These are phyloP conservation scores for Lepidium sativum DNA, from an alignment of 345 rosid species.

Conservation along the genomic window DNA sequence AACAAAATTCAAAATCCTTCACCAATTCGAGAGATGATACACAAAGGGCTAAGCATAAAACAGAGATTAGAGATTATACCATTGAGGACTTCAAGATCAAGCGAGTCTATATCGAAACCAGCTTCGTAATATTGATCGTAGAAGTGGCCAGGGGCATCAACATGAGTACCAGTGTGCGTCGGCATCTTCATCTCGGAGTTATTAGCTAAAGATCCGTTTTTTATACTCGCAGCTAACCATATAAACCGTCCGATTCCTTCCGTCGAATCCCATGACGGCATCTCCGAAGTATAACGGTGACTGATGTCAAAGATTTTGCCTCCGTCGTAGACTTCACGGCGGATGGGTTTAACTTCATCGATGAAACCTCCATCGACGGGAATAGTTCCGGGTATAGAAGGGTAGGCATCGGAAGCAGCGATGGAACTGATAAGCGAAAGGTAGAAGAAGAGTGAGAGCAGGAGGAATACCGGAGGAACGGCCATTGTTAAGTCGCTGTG, in stretches of 20 bases:
- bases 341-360: conserved; percentile 38
- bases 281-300: conserved; percentile 45
- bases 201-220: conserved; percentile 74
- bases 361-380: conserved; percentile 9
- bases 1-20: neutral
- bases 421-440: conserved; percentile 3
- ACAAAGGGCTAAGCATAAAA: neutral
- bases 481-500: conserved; percentile 7
- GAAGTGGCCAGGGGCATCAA: conserved; percentile 84
- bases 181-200: conserved; percentile 70
- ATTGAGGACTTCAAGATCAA: conserved; percentile 59
- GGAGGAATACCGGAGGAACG: conserved; percentile 4
- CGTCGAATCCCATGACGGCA: conserved; percentile 43
- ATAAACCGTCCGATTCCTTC: conserved; percentile 57
- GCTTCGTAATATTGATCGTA: conserved; percentile 72
- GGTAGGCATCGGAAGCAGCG: conserved; percentile 24
- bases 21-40: neutral
- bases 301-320: conserved; percentile 72
- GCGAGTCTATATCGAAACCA: conserved; percentile 82
- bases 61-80: conserved; percentile 25
- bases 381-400: conserved; percentile 28
- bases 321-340: conserved; percentile 66
- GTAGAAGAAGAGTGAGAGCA: conserved; percentile 17
- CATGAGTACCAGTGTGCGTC: conserved; percentile 81
- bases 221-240: conserved; percentile 67